Conservation (phyloP, 2,329 filamentous ascomycete genomes). For the Penicillium sp. region DNA sequence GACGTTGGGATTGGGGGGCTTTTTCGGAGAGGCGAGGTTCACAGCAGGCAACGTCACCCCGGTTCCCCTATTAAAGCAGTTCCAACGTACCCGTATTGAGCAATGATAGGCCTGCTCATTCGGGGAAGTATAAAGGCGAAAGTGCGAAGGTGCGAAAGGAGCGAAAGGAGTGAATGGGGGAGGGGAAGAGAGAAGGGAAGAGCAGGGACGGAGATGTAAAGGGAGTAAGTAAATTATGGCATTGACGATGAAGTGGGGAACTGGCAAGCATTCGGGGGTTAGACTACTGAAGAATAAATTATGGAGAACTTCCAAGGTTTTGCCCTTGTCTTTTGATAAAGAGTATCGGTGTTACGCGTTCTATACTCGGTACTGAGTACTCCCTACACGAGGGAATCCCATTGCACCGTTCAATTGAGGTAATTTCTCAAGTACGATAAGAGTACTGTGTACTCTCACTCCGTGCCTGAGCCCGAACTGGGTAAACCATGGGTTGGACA, state of each 20-base stretch:
- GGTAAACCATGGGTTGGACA: not conserved
- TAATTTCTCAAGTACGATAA: too few relatives aligned
- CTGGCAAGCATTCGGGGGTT: not conserved
- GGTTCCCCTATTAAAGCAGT: conserved; percentile 2
- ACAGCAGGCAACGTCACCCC: conserved; percentile 6
- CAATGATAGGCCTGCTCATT: not conserved
- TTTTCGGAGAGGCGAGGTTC: not conserved
- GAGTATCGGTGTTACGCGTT: not conserved
- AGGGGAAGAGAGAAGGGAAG: not conserved
- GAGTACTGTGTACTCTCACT: too few relatives aligned
- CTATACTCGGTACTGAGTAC: too few relatives aligned
- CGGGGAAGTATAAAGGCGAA: not conserved
- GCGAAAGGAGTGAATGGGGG: not conserved
- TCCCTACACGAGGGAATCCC: not conserved
- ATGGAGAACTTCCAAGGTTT: not conserved
- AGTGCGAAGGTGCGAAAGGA: not conserved
- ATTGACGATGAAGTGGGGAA: not conserved
- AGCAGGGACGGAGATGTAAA: not conserved
- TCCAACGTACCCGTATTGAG: conserved; percentile 15
- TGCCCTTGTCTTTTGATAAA: not conserved
- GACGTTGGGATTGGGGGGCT: conserved; percentile 1
- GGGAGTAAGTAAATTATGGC: not conserved
- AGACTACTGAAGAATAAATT: conserved; percentile 1
- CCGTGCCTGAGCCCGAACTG: not conserved
- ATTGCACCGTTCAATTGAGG: not conserved